These are phyloP conservation scores for Taiwanofungus camphoratus DNA, from an alignment of 1,284 basidiomycete genomes.

Conservation along the genomic window DNA sequence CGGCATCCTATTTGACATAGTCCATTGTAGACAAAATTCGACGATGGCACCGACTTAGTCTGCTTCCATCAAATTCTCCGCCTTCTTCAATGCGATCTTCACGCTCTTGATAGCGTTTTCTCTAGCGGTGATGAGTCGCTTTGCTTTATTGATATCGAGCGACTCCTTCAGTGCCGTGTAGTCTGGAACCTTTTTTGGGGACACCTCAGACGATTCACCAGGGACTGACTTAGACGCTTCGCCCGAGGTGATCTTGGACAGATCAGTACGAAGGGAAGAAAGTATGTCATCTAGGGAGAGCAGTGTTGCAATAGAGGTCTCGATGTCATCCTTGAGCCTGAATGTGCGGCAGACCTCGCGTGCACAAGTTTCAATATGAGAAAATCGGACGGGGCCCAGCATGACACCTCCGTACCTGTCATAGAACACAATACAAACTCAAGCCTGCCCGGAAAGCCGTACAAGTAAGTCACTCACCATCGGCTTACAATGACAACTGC, in stretches of 20 bases:
- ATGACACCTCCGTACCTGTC: conserved; percentile 75
- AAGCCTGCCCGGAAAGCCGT: neutral
- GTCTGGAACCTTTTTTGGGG: conserved; percentile 27
- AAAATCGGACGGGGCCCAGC: conserved; percentile 65
- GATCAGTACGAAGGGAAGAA: conserved; percentile 44
- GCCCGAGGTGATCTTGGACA: conserved; percentile 27
- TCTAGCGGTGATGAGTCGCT: conserved; percentile 41
- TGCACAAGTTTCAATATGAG: conserved; percentile 72
- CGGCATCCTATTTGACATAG: too few relatives aligned
- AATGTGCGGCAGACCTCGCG: conserved; percentile 66
- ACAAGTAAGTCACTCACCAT: conserved; percentile 42
- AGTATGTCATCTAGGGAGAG: conserved; percentile 57
- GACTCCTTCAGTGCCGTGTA: conserved; percentile 34
- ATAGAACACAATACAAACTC: neutral
- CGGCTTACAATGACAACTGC: conserved; percentile 71
- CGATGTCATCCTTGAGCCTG: conserved; percentile 58
- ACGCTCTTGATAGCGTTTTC: conserved; percentile 36
- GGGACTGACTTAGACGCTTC: neutral
- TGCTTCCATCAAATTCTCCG: too few relatives aligned
- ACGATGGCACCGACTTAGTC: too few relatives aligned
- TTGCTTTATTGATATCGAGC: conserved; percentile 40
- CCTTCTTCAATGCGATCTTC: conserved; percentile 21
- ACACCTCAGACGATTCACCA: neutral
- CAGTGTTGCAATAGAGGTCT: conserved; percentile 53
- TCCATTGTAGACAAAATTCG: too few relatives aligned